Base-by-base conservation (phyloP, 257 asterid genomes). In the Lantana camara region DNA sequence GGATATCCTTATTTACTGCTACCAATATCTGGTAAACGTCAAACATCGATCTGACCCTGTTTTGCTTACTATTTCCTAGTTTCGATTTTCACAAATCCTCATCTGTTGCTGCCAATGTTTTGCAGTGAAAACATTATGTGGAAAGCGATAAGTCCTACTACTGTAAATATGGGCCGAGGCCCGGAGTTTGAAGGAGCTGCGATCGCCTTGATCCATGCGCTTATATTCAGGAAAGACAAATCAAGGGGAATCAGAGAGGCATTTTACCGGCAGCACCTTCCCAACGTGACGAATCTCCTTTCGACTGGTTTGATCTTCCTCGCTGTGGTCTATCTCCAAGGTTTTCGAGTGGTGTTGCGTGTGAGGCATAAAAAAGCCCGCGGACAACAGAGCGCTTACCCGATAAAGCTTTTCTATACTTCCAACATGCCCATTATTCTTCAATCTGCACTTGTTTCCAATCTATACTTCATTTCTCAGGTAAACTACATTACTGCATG, bases 361-460 rank as follows among this genome's bases (percentile, higher is more conserved):
- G 90, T 79, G 68, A 71, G 86, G 53, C 81, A 90, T 14, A 81
- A 81, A 69, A 83, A 75, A 49, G 86, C 90, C 41, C 90, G 88
- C 13, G 90, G 94, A 40, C 88, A 83, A 68, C 88, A 83, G 69
- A 84, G 94, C 21, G 80, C 94, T 5, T 85, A 83, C 80, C 94
- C 90, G 34, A 85, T 86, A 15, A 86, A 86, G 79, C 80, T 86
- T 37, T 86, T 86, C 74, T 86, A 80, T 49, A 83, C 88, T 49
- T 86, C 95, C 63, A 83, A 83, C 76, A 86, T 86, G 95, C 90
- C 95, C 35, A 86, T 86, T 64, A 86, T 86, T 70, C 79, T 86
- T 67, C 95, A 86, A 57, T 86, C 95, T 1, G 95, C 95, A 30
- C 90, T 86, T 57, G 86, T 81, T 21, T 83, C 95, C 77, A 86